phyloP scores from a whole-genome alignment of 1,284 basidiomycete genomes.

The Heterobasidion occidentale region DNA sequence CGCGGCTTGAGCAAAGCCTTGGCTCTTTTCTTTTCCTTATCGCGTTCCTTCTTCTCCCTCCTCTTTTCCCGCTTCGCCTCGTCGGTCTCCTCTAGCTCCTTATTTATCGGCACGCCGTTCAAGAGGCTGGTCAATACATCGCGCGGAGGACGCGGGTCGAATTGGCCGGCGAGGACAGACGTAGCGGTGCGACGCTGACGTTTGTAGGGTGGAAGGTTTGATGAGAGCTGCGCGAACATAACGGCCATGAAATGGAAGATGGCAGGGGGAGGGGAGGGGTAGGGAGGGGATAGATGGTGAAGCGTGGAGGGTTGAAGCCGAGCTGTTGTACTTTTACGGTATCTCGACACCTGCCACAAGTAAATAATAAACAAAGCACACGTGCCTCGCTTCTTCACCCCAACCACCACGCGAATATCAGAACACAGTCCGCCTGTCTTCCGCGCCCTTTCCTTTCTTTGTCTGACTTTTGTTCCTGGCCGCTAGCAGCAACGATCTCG shows the following conservation, averaged over 20 bases:
- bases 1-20: constrained; percentile 15
- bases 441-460: neutral
- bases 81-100: constrained; percentile 51
- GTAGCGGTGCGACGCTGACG: constrained; percentile 63
- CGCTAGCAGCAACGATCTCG: neutral
- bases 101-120: constrained; percentile 63
- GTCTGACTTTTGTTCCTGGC: neutral
- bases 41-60: constrained; percentile 43
- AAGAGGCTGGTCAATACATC: constrained; percentile 71
- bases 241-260: constrained; percentile 18
- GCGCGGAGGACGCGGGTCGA: constrained; percentile 55
- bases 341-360: constrained; percentile 5
- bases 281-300: constrained; percentile 6
- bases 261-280: neutral
- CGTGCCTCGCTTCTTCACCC: constrained; percentile 5
- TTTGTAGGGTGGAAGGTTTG: constrained; percentile 29
- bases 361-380: constrained; percentile 11
- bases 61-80: constrained; percentile 39
- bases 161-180: constrained; percentile 61
- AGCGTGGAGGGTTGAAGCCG: constrained; percentile 13
- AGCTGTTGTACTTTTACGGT: constrained; percentile 13
- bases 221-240: constrained; percentile 23
- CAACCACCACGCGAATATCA: neutral
- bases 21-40: constrained; percentile 23
- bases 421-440: neutral